Conservation (phyloP, 2,329 filamentous ascomycete genomes). For the Talaromyces funiculosus region DNA sequence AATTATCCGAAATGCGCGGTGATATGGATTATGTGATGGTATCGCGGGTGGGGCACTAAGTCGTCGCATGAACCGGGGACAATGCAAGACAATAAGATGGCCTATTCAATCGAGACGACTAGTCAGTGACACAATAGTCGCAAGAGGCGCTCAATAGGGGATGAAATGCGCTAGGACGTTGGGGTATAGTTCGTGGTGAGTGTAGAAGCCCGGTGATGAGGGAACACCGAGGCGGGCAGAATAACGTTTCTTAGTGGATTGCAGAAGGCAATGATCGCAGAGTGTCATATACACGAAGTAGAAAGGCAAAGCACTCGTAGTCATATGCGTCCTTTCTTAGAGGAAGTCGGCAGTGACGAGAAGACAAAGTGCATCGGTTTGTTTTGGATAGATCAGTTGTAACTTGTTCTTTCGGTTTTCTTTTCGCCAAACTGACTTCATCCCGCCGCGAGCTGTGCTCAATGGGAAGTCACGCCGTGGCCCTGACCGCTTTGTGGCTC, state of each 20-base stretch:
- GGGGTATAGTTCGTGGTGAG: background rate
- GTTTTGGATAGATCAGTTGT: background rate
- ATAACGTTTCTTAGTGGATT: background rate
- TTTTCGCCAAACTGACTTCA: background rate
- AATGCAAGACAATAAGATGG: background rate
- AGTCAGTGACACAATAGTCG: background rate
- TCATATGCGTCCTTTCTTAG: too few species aligned
- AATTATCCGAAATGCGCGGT: background rate
- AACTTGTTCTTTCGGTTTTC: background rate
- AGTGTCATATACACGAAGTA: background rate
- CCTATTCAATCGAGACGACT: background rate
- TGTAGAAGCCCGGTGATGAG: background rate
- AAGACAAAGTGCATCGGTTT: background rate
- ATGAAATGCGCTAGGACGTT: background rate
- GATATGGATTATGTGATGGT: background rate
- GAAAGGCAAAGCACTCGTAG: too few species aligned
- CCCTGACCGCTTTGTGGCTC: background rate
- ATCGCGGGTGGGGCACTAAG: background rate
- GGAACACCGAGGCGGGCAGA: background rate
- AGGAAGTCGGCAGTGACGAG: background rate
- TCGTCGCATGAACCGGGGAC: background rate
- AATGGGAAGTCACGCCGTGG: background rate
- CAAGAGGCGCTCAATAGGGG: background rate
- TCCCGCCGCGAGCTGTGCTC: constrained; percentile 1
- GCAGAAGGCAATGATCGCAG: background rate